phyloP scores from a whole-genome alignment of 306 rosid species.

The Senna tora region DNA sequence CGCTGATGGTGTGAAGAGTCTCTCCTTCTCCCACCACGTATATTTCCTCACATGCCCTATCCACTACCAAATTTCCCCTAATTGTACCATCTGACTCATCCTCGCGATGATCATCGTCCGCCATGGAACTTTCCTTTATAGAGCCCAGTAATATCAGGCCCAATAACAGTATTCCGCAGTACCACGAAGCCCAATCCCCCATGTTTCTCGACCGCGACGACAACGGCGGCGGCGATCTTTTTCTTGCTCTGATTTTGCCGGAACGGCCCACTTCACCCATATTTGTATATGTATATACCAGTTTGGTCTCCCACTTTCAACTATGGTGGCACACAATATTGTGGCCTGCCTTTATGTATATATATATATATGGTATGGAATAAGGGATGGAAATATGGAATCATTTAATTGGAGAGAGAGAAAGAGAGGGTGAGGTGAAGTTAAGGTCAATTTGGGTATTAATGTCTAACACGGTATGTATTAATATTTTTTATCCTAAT shows the following conservation, averaged over 20 bases:
- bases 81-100: not conserved
- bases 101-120: not conserved
- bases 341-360: too few relatives aligned
- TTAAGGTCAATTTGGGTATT: too few relatives aligned
- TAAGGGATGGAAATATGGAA: too few relatives aligned
- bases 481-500: too few relatives aligned
- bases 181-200: conserved; percentile 68
- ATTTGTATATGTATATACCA: too few relatives aligned
- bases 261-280: conserved; percentile 26
- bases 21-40: conserved; percentile 85
- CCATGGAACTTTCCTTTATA: conserved; percentile 47
- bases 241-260: conserved; percentile 1
- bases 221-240: not conserved
- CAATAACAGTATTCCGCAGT: conserved; percentile 51
- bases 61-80: conserved; percentile 43
- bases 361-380: too few relatives aligned
- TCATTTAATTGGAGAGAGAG: too few relatives aligned
- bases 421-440: too few relatives aligned
- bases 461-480: too few relatives aligned
- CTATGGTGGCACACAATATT: too few relatives aligned
- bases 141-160: conserved; percentile 62
- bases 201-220: not conserved
- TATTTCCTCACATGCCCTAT: conserved; percentile 59
- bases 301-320: too few relatives aligned
- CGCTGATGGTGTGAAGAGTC: conserved; percentile 86